Evolutionary conservation across 225 moss, liverwort and hornwort species (phyloP), one percentile per base, ranked within the genome.

Genomic region (Anthoceros angustus): DNA sequence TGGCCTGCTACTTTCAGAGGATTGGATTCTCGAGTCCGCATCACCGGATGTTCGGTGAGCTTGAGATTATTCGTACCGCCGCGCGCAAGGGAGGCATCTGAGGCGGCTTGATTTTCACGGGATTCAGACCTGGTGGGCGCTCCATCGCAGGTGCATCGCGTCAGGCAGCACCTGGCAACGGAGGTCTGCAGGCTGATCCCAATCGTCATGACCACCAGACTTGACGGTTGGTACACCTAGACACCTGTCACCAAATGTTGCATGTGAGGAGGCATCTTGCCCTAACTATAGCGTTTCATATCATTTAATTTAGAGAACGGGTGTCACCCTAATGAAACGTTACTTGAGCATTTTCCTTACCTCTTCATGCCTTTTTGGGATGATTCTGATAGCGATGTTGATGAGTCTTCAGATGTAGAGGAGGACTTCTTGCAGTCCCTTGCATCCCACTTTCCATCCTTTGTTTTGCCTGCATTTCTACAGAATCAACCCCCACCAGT

Each of bases 401-500:
- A 48, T 18, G 46, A 48, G 46, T 48, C 46, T 12, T 48, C 46
- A 48, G 46, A 48, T 48, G 46, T 48, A 48, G 46, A 48, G 46
- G 46, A 48, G 46, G 18, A 48, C 46, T 48, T 48, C 18, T 18
- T 48, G 46, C 18, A 48, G 46, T 48, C 46, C 46, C 46, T 48
- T 48, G 46, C 46, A 48, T 48, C 46, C 12, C 46, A 48, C 14
- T 48, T 48, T 18, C 46, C 46, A 18, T 12, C 46, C 46, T 48
- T 48, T 18, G 46, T 48, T 48, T 18, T 48, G 14, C 46, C 5
- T 48, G 46, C 18, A 48, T 48, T 48, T 18, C 46, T 12, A 18
- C 46, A 48, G 46, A 48, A 18, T 6, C 46, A 48, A 48, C 46
- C 46, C 46, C 46, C 46, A 48, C 18, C 46, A 48, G 5, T 32